Conservation (phyloP, 108 stramenopile species). For the Pseudonitzschia pungens region DNA sequence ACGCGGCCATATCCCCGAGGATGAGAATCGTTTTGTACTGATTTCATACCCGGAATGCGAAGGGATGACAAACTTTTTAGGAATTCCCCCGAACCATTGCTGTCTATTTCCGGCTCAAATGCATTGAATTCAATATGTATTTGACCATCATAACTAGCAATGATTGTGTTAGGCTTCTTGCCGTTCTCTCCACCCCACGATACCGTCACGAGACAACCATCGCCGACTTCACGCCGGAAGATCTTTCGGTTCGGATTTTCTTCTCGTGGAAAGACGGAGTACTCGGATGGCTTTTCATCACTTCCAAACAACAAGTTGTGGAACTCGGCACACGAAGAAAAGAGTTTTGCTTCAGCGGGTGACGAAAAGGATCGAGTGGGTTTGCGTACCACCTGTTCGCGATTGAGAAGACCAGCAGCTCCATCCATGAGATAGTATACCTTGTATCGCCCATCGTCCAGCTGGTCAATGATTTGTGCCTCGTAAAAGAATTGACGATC, state of each 20-base stretch:
- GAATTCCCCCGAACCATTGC: not conserved
- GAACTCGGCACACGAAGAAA: not conserved
- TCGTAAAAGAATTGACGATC: not conserved
- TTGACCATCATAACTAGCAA: constrained; percentile 5
- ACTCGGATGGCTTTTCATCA: not conserved
- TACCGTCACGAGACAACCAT: constrained; percentile 1
- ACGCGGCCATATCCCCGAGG: constrained; percentile 11
- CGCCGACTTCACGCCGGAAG: not conserved
- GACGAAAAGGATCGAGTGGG: not conserved
- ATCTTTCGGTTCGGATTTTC: not conserved
- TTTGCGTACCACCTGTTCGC: not conserved
- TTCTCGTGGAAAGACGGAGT: not conserved
- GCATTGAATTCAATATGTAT: constrained; percentile 2
- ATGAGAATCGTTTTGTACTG: constrained; percentile 4
- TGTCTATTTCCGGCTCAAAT: not conserved
- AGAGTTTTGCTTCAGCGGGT: not conserved
- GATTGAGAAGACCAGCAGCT: not conserved
- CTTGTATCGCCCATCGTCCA: not conserved
- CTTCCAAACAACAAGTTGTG: not conserved
- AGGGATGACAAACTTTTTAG: not conserved
- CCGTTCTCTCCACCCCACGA: not conserved
- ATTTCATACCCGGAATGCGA: not conserved
- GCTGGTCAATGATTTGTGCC: not conserved
- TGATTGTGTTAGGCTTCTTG: not conserved
- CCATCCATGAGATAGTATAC: not conserved